phyloP scores from a whole-genome alignment of 495 filamentous ascomycete genomes.

The Penicillium argentinense region DNA sequence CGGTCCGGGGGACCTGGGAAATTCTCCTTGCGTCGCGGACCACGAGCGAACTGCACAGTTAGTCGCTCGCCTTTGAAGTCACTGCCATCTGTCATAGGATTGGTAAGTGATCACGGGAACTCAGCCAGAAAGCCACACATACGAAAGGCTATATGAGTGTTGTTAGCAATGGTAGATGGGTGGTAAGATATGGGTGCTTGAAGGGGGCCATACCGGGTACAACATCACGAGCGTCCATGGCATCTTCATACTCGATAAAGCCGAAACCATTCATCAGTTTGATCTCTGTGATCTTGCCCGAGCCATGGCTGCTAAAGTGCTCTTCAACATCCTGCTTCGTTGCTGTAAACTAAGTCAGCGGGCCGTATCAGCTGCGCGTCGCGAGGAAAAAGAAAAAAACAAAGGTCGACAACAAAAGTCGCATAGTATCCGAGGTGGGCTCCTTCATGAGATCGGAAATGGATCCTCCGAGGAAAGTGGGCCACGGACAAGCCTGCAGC shows the following conservation, averaged over 20 bases:
- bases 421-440: not conserved
- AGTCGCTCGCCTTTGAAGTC: slow-evolving; percentile 97
- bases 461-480: slow-evolving; percentile 7
- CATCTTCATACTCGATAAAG: slow-evolving; percentile 98
- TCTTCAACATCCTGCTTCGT: slow-evolving; percentile 95
- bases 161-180: not conserved
- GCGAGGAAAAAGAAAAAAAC: slow-evolving; percentile 3
- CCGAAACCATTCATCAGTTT: slow-evolving; percentile 99
- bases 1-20: slow-evolving; percentile 69
- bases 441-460: not conserved
- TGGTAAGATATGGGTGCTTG: not conserved
- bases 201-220: slow-evolving; percentile 74
- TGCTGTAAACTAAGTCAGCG: slow-evolving; percentile 58
- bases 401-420: too few relatives aligned
- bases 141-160: slow-evolving; percentile 54
- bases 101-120: slow-evolving; percentile 1
- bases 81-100: slow-evolving; percentile 71
- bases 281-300: slow-evolving; percentile 96
- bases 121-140: slow-evolving; percentile 26
- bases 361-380: slow-evolving; percentile 21
- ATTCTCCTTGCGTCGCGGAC: slow-evolving; percentile 81
- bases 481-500: slow-evolving; percentile 1
- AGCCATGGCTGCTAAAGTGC: slow-evolving; percentile 93
- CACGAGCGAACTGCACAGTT: slow-evolving; percentile 96
- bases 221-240: slow-evolving; percentile 94